Evolutionary conservation across 306 rosid genomes (phyloP).

Genomic region (Urtica urens): DNA sequence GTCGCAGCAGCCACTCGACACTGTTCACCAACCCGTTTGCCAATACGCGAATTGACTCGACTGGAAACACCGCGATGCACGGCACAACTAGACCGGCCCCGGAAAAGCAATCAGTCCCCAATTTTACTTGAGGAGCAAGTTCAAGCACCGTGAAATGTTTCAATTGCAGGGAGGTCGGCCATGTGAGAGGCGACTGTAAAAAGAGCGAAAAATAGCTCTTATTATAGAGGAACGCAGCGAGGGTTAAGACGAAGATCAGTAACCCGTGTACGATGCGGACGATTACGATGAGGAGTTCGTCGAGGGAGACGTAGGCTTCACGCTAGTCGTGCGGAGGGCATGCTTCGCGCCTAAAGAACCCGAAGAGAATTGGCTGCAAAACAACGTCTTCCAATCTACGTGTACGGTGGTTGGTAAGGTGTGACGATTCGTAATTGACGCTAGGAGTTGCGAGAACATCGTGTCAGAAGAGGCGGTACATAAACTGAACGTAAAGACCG

Average conservation of each 20-base stretch:
- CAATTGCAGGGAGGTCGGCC: conserved; percentile 1
- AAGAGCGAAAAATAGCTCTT: not conserved
- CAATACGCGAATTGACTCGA: not conserved
- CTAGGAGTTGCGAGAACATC: conserved; percentile 1
- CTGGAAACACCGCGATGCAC: not conserved
- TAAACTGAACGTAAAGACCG: not conserved
- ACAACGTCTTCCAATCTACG: conserved; percentile 1
- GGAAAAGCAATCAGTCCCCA: not conserved
- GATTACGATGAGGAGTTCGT: not conserved
- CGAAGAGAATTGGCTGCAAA: not conserved
- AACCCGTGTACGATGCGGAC: not conserved
- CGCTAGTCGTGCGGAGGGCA: not conserved
- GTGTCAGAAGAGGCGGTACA: not conserved
- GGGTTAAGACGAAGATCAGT: not conserved
- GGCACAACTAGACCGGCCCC: not conserved
- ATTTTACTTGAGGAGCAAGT: no score
- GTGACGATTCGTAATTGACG: not conserved
- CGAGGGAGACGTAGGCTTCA: not conserved
- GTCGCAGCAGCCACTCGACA: not conserved
- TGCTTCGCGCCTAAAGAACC: not conserved
- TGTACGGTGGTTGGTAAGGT: conserved; percentile 2
- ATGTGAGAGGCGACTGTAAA: not conserved
- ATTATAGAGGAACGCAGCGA: not conserved
- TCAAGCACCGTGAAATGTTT: not conserved
- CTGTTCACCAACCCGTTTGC: not conserved